Conservation (phyloP, 2,329 filamentous ascomycete genomes). For the Colletotrichum abscissum region DNA sequence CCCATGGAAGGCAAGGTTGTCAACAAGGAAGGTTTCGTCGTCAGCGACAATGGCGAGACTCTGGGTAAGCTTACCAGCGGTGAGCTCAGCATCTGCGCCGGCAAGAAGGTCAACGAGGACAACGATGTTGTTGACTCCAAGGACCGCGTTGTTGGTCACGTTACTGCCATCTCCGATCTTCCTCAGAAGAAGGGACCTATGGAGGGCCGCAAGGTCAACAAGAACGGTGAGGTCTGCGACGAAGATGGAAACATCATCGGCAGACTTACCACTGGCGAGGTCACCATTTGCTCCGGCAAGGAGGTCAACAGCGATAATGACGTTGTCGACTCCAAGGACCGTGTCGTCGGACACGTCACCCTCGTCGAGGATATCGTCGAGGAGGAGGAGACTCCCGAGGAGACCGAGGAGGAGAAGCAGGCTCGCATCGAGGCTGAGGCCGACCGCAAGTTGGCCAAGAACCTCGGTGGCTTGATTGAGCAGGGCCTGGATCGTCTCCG, state of each 20-base stretch:
- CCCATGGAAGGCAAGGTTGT: conserved; percentile 65
- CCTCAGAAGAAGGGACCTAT: conserved; percentile 63
- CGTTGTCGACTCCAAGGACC: conserved; percentile 76
- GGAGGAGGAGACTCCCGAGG: conserved; percentile 57
- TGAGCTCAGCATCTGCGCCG: conserved; percentile 70
- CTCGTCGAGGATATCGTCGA: conserved; percentile 69
- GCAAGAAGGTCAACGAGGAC: conserved; percentile 77
- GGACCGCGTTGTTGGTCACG: conserved; percentile 74
- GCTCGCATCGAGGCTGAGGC: conserved; percentile 68
- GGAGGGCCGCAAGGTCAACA: conserved; percentile 66
- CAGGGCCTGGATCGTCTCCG: conserved; percentile 86
- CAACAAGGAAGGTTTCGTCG: conserved; percentile 70
- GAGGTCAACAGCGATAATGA: conserved; percentile 78
- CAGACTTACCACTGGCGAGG: conserved; percentile 75
- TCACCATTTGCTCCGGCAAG: conserved; percentile 73
- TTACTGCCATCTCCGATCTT: conserved; percentile 74
- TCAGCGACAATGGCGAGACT: conserved; percentile 68
- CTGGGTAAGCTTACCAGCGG: conserved; percentile 77
- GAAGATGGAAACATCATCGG: conserved; percentile 71
- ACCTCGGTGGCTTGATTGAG: conserved; percentile 78
- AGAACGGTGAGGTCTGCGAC: conserved; percentile 68
- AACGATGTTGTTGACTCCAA: conserved; percentile 78
- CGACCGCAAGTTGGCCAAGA: conserved; percentile 81
- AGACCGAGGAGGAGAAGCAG: conserved; percentile 58
- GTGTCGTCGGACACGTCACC: conserved; percentile 74